phyloP scores from a whole-genome alignment of 2,329 filamentous ascomycete genomes.

The Fusarium armeniacum region DNA sequence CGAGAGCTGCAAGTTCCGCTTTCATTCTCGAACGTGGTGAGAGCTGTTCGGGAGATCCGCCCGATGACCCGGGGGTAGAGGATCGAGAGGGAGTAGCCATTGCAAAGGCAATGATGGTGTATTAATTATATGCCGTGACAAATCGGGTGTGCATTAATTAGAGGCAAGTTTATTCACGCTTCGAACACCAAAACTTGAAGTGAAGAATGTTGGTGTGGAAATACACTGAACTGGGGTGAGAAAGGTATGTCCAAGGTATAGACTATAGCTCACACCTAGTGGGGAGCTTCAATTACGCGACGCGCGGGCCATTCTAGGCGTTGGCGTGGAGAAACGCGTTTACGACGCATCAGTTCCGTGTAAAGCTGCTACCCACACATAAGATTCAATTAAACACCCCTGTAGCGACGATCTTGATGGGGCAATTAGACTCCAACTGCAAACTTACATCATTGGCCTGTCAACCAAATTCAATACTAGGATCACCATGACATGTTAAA shows the following conservation, averaged over 20 bases:
- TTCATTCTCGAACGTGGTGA: constrained; percentile 69
- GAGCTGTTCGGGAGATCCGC: constrained; percentile 60
- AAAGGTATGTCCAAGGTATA: constrained; percentile 31
- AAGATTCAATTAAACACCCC: constrained; percentile 21
- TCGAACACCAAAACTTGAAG: constrained; percentile 5
- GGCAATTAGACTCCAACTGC: background rate
- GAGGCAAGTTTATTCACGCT: constrained; percentile 5
- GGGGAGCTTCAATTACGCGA: constrained; percentile 52
- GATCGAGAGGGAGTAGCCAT: constrained; percentile 64
- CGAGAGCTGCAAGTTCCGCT: constrained; percentile 66
- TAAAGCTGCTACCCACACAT: constrained; percentile 11
- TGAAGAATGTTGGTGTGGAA: constrained; percentile 15
- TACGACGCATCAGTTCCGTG: constrained; percentile 42
- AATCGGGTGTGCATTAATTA: background rate
- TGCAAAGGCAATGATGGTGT: constrained; percentile 32
- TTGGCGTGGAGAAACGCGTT: constrained; percentile 47
- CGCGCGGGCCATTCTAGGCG: constrained; percentile 48
- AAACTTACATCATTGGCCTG: constrained; percentile 6
- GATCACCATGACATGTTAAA: background rate
- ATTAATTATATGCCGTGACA: background rate
- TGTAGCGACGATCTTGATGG: constrained; percentile 10
- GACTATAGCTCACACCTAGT: constrained; percentile 10
- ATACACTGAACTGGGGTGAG: constrained; percentile 20
- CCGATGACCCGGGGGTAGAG: constrained; percentile 60
- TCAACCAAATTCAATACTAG: background rate